Evolutionary conservation across 2,329 filamentous ascomycete genomes (phyloP), one percentile per base, ranked within the genome.

Genomic region (Fusarium subglutinans): DNA sequence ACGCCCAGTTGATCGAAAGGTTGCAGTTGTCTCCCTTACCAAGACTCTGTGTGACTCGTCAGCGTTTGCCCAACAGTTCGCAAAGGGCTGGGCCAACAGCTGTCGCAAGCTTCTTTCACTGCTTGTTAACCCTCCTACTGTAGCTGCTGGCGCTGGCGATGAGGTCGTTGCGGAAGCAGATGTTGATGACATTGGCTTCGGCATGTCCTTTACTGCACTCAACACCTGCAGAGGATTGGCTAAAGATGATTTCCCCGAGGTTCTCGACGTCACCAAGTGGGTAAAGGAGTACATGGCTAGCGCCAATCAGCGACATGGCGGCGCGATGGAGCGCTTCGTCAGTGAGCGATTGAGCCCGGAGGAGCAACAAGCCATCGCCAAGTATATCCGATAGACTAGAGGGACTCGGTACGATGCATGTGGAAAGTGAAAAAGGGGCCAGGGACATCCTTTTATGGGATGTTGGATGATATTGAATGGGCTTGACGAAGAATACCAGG

Each of bases 161-260:
- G 94, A 97, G 75, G 85, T 94, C 57, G 92, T 97, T 72, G 90
- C 91, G 17, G 96, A 98, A 80, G 92, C 94, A 7, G 96, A 98
- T 78, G 93, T 98, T 33, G 96, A 99, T 78, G 96, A 99, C 81
- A 91, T 98, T 75, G 92, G 94, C 35, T 99, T 99, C 79, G 96
- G 96, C 33, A 91, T 98, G 74, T 96, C 95, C 14, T 99, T 97
- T 84, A 98, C 96, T 2, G 92, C 94, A 38, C 89, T 99, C 72
- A 97, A 96, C 84, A 98, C 96, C 0, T 96, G 96, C 85, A 94
- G 92, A 81, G 91, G 91, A 67, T 86, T 90, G 8, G 84, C 89
- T 3, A 88, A 87, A 58, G 96, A 98, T 81, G 93, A 95, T 26
- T 98, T 95, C 86, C 93, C 95, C 2, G 93, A 98, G 70, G 91